phyloP scores from a whole-genome alignment of 192 early-diverging fungal species.

The Gigaspora rosea region DNA sequence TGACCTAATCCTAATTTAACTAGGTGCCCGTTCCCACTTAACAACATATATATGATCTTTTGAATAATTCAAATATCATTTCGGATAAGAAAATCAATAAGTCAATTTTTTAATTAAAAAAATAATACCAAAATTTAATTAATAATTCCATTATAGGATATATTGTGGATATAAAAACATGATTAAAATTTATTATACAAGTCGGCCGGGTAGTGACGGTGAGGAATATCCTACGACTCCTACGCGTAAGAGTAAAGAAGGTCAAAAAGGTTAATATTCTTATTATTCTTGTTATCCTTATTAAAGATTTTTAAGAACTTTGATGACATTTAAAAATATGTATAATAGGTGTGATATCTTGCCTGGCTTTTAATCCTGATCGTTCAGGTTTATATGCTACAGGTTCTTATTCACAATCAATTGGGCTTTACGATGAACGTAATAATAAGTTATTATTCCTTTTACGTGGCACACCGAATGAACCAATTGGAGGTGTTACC shows the following conservation, averaged over 20 bases:
- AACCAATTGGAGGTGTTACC: conserved; percentile 54
- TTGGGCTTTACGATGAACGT: conserved; percentile 65
- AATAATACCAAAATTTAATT: too few relatives aligned
- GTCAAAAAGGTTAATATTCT: neutral
- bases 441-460: conserved; percentile 57
- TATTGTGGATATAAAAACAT: too few relatives aligned
- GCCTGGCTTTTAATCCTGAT: conserved; percentile 69
- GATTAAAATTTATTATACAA: too few relatives aligned
- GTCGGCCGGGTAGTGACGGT: too few relatives aligned
- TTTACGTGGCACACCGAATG: conserved; percentile 41
- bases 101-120: too few relatives aligned
- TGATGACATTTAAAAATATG: neutral
- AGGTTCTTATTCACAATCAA: conserved; percentile 68
- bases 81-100: too few relatives aligned
- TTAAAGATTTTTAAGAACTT: neutral
- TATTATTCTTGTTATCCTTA: neutral
- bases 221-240: neutral
- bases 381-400: conserved; percentile 66
- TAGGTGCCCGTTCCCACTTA: too few relatives aligned
- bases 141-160: too few relatives aligned
- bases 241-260: neutral
- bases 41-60: too few relatives aligned
- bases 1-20: too few relatives aligned
- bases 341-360: conserved; percentile 64
- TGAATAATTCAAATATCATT: too few relatives aligned